A percentile compares a stretch with the other conserved stretches of the same genome.
Conservation (phyloP, 164 flowering plant species). For the Nymphaea thermarum region DNA sequence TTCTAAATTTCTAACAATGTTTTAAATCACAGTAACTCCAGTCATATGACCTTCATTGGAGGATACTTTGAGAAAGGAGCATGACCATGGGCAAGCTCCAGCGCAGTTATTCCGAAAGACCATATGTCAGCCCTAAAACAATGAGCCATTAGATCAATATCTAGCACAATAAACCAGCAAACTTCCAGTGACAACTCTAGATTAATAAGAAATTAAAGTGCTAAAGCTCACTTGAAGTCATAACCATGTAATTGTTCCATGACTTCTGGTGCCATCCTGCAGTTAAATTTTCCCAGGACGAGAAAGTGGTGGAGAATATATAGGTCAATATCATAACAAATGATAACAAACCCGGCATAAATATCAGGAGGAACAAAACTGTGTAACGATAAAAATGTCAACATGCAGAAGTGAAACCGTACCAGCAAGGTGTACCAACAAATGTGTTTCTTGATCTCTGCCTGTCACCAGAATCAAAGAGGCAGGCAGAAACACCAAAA, state of each 20-base stretch:
- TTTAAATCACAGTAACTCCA: too few relatives aligned
- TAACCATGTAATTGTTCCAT: conserved; percentile 93
- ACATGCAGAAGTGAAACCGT: conserved; percentile 7
- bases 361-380: conserved; percentile 46
- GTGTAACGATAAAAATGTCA: conserved; percentile 23
- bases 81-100: conserved; percentile 99
- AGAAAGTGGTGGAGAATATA: background rate
- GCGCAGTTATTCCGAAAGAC: conserved; percentile 98
- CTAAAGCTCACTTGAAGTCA: conserved; percentile 63
- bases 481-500: conserved; percentile 94
- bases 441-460: conserved; percentile 83
- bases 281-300: conserved; percentile 5
- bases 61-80: conserved; percentile 99
- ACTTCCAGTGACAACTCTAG: background rate
- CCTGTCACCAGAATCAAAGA: conserved; percentile 90
- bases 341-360: background rate
- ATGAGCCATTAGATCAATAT: background rate
- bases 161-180: background rate
- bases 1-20: background rate
- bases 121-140: conserved; percentile 89
- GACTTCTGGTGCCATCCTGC: conserved; percentile 99
- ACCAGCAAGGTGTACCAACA: conserved; percentile 95
- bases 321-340: background rate
- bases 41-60: conserved; percentile 73
- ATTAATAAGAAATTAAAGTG: background rate